These are phyloP conservation scores for Monilinia fructicola DNA, from an alignment of 2,329 filamentous ascomycete genomes.

Conservation along the genomic window DNA sequence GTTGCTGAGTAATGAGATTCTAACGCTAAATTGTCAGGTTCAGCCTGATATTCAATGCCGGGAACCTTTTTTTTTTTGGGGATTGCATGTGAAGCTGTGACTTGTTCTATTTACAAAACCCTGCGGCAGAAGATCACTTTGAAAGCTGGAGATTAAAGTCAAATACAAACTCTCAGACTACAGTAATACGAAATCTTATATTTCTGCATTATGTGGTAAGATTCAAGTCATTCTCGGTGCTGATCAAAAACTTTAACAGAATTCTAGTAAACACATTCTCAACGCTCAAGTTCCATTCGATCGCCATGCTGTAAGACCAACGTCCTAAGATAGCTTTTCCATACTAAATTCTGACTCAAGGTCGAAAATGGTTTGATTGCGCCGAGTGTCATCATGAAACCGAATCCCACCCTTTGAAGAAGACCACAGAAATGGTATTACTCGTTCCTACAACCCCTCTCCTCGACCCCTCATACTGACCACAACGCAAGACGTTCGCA, in stretches of 20 bases:
- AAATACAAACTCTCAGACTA: not conserved
- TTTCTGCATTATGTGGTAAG: conserved; percentile 38
- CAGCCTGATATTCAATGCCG: conserved; percentile 2
- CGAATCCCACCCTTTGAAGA: conserved; percentile 72
- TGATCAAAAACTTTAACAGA: conserved; percentile 25
- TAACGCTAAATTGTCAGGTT: not conserved
- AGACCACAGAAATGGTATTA: conserved; percentile 75
- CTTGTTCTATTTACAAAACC: not conserved
- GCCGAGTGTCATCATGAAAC: conserved; percentile 87
- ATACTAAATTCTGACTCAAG: conserved; percentile 45
- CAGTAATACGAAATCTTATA: conserved; percentile 2
- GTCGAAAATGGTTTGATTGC: conserved; percentile 98
- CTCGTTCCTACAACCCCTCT: conserved; percentile 11
- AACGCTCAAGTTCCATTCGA: conserved; percentile 97
- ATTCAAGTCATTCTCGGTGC: not conserved
- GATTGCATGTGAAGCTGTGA: conserved; percentile 5
- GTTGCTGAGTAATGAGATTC: conserved; percentile 7
- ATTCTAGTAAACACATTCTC: conserved; percentile 85
- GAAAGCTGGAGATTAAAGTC: not conserved
- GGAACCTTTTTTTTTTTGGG: conserved; percentile 6
- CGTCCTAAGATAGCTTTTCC: not conserved
- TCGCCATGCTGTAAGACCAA: conserved; percentile 81
- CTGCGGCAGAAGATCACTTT: not conserved
- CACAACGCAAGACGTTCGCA: conserved; percentile 61
- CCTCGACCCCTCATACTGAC: conserved; percentile 16